Base-by-base conservation (phyloP, 768 basidiomycete species). In the Cystobasidium ongulense region DNA sequence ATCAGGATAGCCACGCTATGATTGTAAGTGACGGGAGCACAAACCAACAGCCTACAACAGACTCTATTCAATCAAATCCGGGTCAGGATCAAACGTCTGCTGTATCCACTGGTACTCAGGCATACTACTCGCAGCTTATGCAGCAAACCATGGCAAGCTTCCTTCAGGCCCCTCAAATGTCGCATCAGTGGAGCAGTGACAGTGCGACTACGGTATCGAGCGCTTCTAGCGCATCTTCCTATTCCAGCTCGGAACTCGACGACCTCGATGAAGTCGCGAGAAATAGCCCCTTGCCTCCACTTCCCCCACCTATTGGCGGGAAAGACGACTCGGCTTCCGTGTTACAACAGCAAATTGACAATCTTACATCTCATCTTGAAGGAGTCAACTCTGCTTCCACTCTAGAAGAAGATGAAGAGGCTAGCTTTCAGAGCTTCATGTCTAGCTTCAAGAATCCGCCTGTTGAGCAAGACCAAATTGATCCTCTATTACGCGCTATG, bases 351-450 rank as follows among this genome's bases (percentile, higher is more conserved):
- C 21, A 27, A 21, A 59, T 59, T 27, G 25, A 29, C 13, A 59
- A 23, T 31, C 33, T 35, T 59, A 59, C 25, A 15, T 17, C 27
- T 27, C 57, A 11, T 35, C 57, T 59, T 59, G 25, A 35, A 21
- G 25, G 29, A 15, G 8, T 59, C 57, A 35, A 29, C 29, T 5
- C 11, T 21, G 21, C 21, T 15, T 29, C 57, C 13, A 7, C 57
- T 29, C 33, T 29, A 2, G 57, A 59, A 4, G 57, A 59, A 4
- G 8, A 59, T 59, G 57, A 59, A 59, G 29, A 59, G 29, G 46
- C 46, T 7, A 59, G 57, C 33, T 59, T 59, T 21, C 57, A 59
- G 23, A 59, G 29, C 29, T 59, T 59, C 57, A 59, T 59, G 57
- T 29, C 8, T 27, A 35, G 29, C 57, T 59, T 59, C 27, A 59